Evolutionary conservation across 2,329 filamentous ascomycete species (phyloP).

Genomic region (Colletotrichum sp.): DNA sequence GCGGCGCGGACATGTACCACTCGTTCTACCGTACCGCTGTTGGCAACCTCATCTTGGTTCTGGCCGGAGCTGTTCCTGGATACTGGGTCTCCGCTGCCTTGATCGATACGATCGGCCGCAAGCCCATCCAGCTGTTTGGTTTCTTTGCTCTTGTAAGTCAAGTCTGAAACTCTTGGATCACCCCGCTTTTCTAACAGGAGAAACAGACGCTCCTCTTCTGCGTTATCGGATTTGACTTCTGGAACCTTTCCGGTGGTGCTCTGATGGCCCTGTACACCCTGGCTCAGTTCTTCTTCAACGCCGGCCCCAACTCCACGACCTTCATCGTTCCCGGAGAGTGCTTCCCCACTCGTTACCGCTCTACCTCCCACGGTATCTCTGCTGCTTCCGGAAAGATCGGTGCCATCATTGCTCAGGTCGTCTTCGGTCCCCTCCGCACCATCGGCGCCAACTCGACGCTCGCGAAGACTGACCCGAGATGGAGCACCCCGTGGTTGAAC

Average conservation of each 20-base stretch:
- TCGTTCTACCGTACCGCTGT: constrained; percentile 76
- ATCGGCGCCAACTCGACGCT: constrained; percentile 48
- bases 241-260: constrained; percentile 18
- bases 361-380: constrained; percentile 66
- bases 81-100: constrained; percentile 82
- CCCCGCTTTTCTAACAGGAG: background rate
- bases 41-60: constrained; percentile 79
- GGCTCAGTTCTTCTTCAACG: constrained; percentile 10
- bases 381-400: constrained; percentile 65
- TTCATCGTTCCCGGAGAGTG: constrained; percentile 70
- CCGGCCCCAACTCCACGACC: constrained; percentile 65
- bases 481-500: constrained; percentile 19
- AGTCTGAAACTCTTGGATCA: background rate
- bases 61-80: constrained; percentile 79
- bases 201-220: constrained; percentile 46
- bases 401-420: constrained; percentile 55
- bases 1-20: constrained; percentile 65
- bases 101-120: constrained; percentile 77
- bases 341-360: constrained; percentile 68
- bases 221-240: constrained; percentile 54
- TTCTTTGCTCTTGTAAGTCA: constrained; percentile 43
- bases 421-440: constrained; percentile 49
- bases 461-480: constrained; percentile 27
- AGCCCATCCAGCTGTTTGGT: constrained; percentile 69
- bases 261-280: constrained; percentile 7